Evolutionary conservation across 2,329 filamentous ascomycete genomes (phyloP).

Genomic region (Epichloe sylvatica): DNA sequence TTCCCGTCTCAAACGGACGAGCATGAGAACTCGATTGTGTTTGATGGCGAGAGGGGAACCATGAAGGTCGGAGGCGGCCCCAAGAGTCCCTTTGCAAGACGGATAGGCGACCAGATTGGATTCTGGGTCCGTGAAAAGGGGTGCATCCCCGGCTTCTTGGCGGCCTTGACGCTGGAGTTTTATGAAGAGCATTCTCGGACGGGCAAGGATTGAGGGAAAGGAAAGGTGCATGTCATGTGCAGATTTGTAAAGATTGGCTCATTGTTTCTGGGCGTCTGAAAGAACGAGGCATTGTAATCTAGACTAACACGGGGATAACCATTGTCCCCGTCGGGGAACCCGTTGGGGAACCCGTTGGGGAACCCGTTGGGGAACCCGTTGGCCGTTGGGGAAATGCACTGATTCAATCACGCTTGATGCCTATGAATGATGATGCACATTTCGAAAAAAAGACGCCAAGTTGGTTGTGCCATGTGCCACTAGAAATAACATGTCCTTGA

Average conservation of each 20-base stretch:
- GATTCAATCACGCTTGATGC: not conserved
- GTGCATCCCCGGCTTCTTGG: conserved; percentile 85
- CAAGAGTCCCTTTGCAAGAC: conserved; percentile 68
- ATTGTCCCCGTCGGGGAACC: too few relatives aligned
- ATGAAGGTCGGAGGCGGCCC: conserved; percentile 97
- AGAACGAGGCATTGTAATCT: not conserved
- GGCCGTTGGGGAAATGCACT: too few relatives aligned
- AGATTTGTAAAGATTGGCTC: not conserved
- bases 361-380: too few relatives aligned
- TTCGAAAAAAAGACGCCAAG: too few relatives aligned
- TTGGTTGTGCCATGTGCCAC: too few relatives aligned
- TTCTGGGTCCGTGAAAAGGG: conserved; percentile 92
- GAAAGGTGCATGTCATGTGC: not conserved
- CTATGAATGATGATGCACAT: not conserved
- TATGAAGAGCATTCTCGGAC: conserved; percentile 50
- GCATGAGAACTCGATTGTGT: conserved; percentile 63
- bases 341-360: too few relatives aligned
- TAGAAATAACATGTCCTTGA: too few relatives aligned
- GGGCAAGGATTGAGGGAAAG: not conserved
- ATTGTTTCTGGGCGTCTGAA: too few relatives aligned
- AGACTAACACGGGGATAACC: not conserved
- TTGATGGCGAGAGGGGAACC: conserved; percentile 84
- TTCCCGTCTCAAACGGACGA: conserved; percentile 56
- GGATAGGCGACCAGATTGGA: conserved; percentile 74
- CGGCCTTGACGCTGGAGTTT: conserved; percentile 83